Conservation (phyloP, 169 alveolate genomes). For the Eimeria tenella region DNA sequence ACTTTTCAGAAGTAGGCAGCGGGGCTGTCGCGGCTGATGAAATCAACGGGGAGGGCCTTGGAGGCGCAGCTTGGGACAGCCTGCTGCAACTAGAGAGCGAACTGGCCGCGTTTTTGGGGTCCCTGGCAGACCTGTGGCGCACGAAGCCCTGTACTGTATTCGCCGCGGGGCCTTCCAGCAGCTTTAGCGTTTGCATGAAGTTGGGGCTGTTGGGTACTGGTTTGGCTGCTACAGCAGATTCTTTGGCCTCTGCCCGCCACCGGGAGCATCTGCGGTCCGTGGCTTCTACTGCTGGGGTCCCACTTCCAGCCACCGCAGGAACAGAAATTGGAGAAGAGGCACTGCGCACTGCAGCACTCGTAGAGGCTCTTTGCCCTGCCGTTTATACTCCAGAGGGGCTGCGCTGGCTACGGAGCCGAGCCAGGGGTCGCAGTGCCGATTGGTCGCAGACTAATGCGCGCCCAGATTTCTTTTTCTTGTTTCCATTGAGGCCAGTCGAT, state of each 20-base stretch:
- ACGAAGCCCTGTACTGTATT: neutral
- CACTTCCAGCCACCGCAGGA: neutral
- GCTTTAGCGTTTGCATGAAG: conserved; percentile 39
- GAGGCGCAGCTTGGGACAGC: neutral
- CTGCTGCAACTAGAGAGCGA: neutral
- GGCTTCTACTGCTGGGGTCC: neutral
- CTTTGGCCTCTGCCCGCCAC: neutral
- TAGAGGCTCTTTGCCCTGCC: conserved; percentile 40
- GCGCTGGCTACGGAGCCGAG: conserved; percentile 14
- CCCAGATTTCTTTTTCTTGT: neutral
- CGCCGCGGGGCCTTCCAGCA: neutral
- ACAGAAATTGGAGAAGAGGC: neutral
- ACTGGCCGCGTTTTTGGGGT: neutral
- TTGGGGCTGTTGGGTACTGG: neutral
- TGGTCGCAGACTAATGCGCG: neutral
- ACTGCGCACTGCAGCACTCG: neutral
- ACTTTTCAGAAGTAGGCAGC: neutral
- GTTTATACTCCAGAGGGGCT: neutral
- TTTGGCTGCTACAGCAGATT: neutral
- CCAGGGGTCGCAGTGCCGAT: neutral
- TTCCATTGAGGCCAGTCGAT: neutral
- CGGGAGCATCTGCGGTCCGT: neutral
- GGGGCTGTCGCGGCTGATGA: neutral
- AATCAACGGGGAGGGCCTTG: neutral
- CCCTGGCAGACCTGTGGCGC: conserved; percentile 7